Evolutionary conservation across 106 monocot species (phyloP), one percentile per base, ranked within the genome.

Genomic region (Vanilla planifolia): DNA sequence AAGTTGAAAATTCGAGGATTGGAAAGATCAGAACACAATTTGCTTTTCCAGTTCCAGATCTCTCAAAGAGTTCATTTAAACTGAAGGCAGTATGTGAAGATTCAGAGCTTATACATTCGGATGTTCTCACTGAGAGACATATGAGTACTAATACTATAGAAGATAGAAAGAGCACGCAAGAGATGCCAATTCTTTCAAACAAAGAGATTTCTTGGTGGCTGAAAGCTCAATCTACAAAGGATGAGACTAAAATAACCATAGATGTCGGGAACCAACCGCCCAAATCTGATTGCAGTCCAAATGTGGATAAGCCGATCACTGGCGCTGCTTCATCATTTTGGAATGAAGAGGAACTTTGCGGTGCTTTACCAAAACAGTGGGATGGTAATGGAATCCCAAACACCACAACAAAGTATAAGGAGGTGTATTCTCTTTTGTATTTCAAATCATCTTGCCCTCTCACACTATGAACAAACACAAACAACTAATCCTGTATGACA

Each of bases 371-470:
- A 2, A 89, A 80, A 50, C 40, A 60, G 57, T 90, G 83, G 81
- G 89, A 86, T 75, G 87, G 95, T 57, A 98, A 91, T 76, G 96
- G 96, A 24, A 91, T 98, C 67, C 96, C 96, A 61, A 98, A 98
- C 68, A 84, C 90, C 17, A 98, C 96, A 36, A 84, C 71, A 36
- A 98, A 98, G 52, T 98, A 98, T 57, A 98, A 85, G 63, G 96
- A 98, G 79, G 96, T 91, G 46, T 1, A n/a, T 16, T 47, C 0
- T 40, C 7, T 30, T 29, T 63, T 29, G 4, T 29, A 25, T 19
- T 42, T 28, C 22, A 26, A 50, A 44, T 23, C n/a, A 2, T 51
- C 33, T 28, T 48, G 3, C 50, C 33, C 10, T 37, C 20, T 48
- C 44, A 35, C 8, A 15, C 8, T 6, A 5, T 0, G 26, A 8